These are phyloP conservation scores for Microsporum canis DNA, from an alignment of 2,329 filamentous ascomycete genomes.

Conservation along the genomic window DNA sequence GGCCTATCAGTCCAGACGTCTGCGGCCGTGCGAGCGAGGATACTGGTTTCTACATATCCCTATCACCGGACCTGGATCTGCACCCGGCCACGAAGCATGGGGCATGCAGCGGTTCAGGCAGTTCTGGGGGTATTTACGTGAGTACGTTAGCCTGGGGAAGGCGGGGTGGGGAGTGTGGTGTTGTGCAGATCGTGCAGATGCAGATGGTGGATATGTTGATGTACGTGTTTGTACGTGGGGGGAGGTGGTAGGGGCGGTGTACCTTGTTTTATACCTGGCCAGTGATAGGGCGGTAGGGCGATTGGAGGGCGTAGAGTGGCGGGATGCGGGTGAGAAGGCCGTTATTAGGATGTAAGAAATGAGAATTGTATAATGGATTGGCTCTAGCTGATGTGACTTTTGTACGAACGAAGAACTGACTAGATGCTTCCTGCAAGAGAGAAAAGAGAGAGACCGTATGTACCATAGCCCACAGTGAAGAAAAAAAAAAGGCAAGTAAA, in stretches of 20 bases:
- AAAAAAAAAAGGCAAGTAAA: neutral
- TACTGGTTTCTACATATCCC: constrained; percentile 60
- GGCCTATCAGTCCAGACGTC: constrained; percentile 35
- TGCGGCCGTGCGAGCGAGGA: constrained; percentile 58
- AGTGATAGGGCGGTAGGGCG: constrained; percentile 51
- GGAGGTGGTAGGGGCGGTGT: constrained; percentile 58
- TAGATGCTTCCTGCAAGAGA: too few species aligned
- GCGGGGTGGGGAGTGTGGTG: constrained; percentile 40
- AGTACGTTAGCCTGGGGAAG: constrained; percentile 29
- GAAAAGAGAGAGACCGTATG: neutral
- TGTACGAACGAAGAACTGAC: too few species aligned
- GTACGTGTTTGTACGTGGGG: constrained; percentile 71
- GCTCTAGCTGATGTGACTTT: too few species aligned
- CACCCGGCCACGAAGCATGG: constrained; percentile 21
- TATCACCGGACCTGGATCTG: constrained; percentile 32
- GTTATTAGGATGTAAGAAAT: constrained; percentile 39
- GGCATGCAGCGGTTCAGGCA: constrained; percentile 23
- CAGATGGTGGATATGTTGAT: constrained; percentile 20
- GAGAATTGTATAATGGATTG: too few species aligned
- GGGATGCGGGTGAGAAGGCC: constrained; percentile 49
- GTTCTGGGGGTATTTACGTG: constrained; percentile 33
- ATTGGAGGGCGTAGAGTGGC: constrained; percentile 51
- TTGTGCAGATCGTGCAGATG: constrained; percentile 18
- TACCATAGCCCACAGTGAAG: neutral
- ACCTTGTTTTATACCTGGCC: constrained; percentile 61